Conservation (phyloP, 352 stramenopile species). For the Thraustochytrium sp. region DNA sequence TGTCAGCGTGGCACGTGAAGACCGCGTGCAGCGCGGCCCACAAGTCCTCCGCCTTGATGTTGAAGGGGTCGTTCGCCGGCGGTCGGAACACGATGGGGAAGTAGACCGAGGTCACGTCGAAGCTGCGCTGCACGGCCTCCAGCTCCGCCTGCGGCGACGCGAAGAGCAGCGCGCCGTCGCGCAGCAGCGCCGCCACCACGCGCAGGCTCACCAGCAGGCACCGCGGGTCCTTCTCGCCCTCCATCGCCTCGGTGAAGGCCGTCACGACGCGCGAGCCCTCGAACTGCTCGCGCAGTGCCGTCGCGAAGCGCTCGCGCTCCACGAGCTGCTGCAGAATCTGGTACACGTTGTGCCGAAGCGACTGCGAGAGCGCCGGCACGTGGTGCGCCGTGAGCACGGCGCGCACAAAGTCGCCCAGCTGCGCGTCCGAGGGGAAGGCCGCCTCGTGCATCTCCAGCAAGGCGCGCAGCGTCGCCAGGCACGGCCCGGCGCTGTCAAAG, state of each 20-base stretch:
- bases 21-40: conserved; percentile 27
- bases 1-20: conserved; percentile 12
- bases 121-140: background rate
- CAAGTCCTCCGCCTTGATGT: conserved; percentile 37
- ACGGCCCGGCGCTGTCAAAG: conserved; percentile 19
- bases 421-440: background rate
- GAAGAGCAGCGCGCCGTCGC: background rate
- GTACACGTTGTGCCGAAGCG: conserved; percentile 13
- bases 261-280: background rate
- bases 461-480: background rate
- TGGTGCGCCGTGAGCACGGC: conserved; percentile 26
- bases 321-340: conserved; percentile 17
- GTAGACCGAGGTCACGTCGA: conserved; percentile 39
- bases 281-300: conserved; percentile 11
- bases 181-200: background rate
- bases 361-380: conserved; percentile 28
- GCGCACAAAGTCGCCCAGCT: background rate
- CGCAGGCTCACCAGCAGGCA: conserved; percentile 21
- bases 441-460: conserved; percentile 18
- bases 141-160: background rate
- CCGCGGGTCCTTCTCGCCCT: conserved; percentile 39
- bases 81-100: conserved; percentile 43
- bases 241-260: background rate
- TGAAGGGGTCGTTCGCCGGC: conserved; percentile 39
- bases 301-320: background rate